Evolutionary conservation across 2,329 filamentous ascomycete genomes (phyloP).

Genomic region (Xenoacremonium recifei): DNA sequence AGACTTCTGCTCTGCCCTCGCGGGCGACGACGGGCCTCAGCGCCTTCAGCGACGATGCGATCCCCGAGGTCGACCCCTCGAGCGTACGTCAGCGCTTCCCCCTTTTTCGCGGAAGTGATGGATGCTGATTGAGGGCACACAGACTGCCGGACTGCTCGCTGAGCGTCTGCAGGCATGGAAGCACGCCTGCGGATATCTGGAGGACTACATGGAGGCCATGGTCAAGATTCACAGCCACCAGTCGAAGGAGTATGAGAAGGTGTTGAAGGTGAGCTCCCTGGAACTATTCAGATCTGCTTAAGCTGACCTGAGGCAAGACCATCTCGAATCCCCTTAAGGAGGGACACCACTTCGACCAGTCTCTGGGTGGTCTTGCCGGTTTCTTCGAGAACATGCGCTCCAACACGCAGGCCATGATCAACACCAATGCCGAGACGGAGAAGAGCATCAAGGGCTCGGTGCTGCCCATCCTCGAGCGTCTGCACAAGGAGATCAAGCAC

Average conservation of each 20-base stretch:
- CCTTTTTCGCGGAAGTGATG: neutral
- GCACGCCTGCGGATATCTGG: constrained; percentile 85
- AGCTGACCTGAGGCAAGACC: constrained; percentile 48
- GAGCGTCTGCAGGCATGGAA: constrained; percentile 95
- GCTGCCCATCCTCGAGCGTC: constrained; percentile 81
- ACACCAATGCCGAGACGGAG: constrained; percentile 86
- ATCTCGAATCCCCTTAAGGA: constrained; percentile 84
- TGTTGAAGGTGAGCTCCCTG: constrained; percentile 67
- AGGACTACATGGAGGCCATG: constrained; percentile 82
- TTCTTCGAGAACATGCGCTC: constrained; percentile 92
- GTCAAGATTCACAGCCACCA: constrained; percentile 84
- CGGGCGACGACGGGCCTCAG: constrained; percentile 47
- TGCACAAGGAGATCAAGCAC: constrained; percentile 95
- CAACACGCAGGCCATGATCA: constrained; percentile 89
- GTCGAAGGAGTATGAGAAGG: constrained; percentile 92
- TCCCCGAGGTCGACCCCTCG: constrained; percentile 57
- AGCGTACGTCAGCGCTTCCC: constrained; percentile 43
- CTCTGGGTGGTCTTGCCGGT: constrained; percentile 79
- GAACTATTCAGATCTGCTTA: neutral
- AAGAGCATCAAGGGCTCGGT: constrained; percentile 85
- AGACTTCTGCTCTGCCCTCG: constrained; percentile 35
- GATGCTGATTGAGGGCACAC: constrained; percentile 9
- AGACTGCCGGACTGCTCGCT: constrained; percentile 78
- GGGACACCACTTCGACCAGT: constrained; percentile 90
- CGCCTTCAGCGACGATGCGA: constrained; percentile 53